phyloP scores from a whole-genome alignment of 1,284 basidiomycete species.

The Retiboletus flavoniger region DNA sequence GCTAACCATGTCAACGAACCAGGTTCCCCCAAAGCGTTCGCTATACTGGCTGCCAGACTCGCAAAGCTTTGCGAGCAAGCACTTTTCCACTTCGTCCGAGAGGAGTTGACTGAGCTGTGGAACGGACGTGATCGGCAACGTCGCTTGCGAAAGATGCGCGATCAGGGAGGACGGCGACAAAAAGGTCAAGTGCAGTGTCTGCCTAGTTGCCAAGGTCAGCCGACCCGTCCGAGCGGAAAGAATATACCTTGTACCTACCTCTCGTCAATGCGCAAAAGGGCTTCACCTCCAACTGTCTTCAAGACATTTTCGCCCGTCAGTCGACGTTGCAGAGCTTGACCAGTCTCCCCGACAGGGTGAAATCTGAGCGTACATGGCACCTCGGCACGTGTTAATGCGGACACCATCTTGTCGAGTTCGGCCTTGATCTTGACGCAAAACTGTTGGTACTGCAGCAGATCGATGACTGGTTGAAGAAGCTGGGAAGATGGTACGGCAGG shows the following conservation, averaged over 20 bases:
- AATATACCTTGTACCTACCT: constrained; percentile 38
- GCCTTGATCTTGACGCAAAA: constrained; percentile 62
- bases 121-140: constrained; percentile 65
- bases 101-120: constrained; percentile 72
- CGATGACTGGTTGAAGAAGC: constrained; percentile 67
- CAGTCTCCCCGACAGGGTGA: constrained; percentile 64
- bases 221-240: background rate
- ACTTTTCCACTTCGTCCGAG: constrained; percentile 69
- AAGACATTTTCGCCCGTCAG: constrained; percentile 31
- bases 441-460: constrained; percentile 71
- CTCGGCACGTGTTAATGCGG: constrained; percentile 51
- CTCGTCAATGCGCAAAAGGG: constrained; percentile 63
- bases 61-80: constrained; percentile 64
- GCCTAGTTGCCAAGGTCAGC: constrained; percentile 39
- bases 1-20: constrained; percentile 70
- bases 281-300: constrained; percentile 61
- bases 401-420: constrained; percentile 53
- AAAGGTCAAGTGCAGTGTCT: constrained; percentile 71
- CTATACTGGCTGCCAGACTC: constrained; percentile 60
- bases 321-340: constrained; percentile 45
- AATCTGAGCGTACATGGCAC: constrained; percentile 60
- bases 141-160: constrained; percentile 74
- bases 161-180: constrained; percentile 66
- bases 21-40: constrained; percentile 57
- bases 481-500: constrained; percentile 32